A percentile compares a stretch with the other conserved stretches of the same genome.
phyloP scores from a whole-genome alignment of 1,139 yeast species.

The Sugiyamaella sp. region DNA sequence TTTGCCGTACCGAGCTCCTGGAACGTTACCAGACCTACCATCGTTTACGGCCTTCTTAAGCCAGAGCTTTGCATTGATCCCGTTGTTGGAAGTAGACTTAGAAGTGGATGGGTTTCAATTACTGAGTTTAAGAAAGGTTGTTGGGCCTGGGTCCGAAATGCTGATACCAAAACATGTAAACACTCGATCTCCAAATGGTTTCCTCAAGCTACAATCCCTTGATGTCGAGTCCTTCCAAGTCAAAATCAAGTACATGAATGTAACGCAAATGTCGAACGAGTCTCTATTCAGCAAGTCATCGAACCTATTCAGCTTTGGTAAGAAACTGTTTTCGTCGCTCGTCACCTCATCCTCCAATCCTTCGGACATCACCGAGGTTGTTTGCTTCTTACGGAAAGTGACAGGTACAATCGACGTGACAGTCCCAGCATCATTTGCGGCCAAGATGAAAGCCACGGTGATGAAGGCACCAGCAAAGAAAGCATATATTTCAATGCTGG shows the following conservation, averaged over 20 bases:
- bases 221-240: conserved; percentile 40
- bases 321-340: conserved; percentile 40
- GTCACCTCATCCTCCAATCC: conserved; percentile 41
- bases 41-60: conserved; percentile 46
- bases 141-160: conserved; percentile 33
- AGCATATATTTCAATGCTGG: conserved; percentile 43
- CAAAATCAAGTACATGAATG: conserved; percentile 42
- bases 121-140: conserved; percentile 37
- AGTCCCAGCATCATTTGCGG: conserved; percentile 40
- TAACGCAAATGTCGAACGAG: conserved; percentile 38
- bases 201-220: conserved; percentile 34
- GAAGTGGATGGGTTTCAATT: conserved; percentile 39
- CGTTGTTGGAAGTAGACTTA: conserved; percentile 39
- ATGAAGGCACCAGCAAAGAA: conserved; percentile 48
- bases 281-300: conserved; percentile 4
- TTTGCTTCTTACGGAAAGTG: conserved; percentile 39
- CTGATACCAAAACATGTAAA: conserved; percentile 37
- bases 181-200: conserved; percentile 36
- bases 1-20: conserved; percentile 42
- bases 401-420: conserved; percentile 41
- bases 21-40: conserved; percentile 41
- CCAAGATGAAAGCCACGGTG: conserved; percentile 44
- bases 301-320: conserved; percentile 40
- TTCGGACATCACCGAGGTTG: conserved; percentile 38
- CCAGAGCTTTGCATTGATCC: conserved; percentile 45